Evolutionary conservation across 2,329 filamentous ascomycete genomes (phyloP).

Genomic region (Trichoderma oligosporum): DNA sequence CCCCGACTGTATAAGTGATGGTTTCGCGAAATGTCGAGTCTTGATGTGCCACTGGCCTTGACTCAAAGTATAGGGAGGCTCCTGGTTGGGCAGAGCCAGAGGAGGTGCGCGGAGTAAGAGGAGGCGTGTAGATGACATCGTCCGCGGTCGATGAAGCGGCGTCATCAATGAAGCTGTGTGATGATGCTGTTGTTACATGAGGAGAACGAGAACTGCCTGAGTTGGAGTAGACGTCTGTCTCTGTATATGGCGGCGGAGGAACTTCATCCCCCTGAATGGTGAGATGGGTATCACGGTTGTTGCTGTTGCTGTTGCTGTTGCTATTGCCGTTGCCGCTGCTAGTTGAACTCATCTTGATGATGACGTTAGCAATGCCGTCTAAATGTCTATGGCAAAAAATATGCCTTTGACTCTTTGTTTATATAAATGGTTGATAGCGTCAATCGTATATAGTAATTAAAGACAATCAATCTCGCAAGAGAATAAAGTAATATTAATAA

Average conservation of each 20-base stretch:
- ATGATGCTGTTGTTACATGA: constrained; percentile 22
- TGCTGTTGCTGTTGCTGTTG: not conserved
- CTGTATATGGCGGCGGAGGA: constrained; percentile 55
- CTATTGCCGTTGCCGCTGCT: not conserved
- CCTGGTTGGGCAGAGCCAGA: constrained; percentile 22
- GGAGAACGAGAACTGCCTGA: constrained; percentile 32
- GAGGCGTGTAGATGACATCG: constrained; percentile 50
- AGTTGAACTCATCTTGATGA: constrained; percentile 21
- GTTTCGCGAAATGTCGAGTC: constrained; percentile 23
- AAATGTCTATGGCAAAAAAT: too few species aligned
- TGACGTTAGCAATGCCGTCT: not conserved
- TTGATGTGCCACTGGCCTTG: constrained; percentile 36
- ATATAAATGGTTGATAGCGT: too few species aligned
- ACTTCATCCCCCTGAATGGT: constrained; percentile 33
- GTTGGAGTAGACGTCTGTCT: constrained; percentile 53
- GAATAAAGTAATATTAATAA: too few species aligned
- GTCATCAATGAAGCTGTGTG: constrained; percentile 34
- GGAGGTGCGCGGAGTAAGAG: constrained; percentile 42
- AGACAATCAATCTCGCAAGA: too few species aligned
- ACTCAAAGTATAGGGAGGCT: constrained; percentile 43
- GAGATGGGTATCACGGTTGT: constrained; percentile 16
- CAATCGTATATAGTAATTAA: too few species aligned
- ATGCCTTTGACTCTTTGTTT: too few species aligned
- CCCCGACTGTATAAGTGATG: constrained; percentile 34
- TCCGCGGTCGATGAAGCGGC: constrained; percentile 42